Evolutionary conservation across 352 stramenopile genomes (phyloP), one percentile per base, ranked within the genome.

Genomic region (Phytopythium litorale): DNA sequence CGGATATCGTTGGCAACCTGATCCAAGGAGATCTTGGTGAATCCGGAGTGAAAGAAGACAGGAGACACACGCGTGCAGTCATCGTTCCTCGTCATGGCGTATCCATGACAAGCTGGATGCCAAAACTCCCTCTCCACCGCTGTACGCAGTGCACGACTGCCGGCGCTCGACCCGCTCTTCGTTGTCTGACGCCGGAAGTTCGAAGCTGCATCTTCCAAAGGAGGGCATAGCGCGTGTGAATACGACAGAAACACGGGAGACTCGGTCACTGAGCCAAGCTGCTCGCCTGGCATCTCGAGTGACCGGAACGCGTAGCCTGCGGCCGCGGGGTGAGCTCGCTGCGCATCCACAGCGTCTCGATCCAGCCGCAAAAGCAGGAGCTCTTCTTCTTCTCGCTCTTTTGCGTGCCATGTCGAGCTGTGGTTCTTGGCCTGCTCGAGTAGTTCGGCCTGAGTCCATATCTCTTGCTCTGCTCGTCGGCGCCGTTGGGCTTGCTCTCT

Each of bases 61-160:
- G 85, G 85, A 12, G 85, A 92, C 25, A 92, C 66, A 4, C 45
- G 49, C 19, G 65, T 52, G 15, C 68, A 65, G 28, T 90, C 74
- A 35, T 82, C 59, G 42, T 79, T 52, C 28, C 65, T 72, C 1
- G 70, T 60, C 72, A 91, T 79, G 35, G 65, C 54, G 66, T 84
- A 88, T 23, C 74, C 81, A 15, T 72, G 65, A 50, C 76, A 94
- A 35, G 76, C 66, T n/a, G 84, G 84, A 54, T 94, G 84, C 7
- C 66, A 37, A 32, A 73, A 70, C 23, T 72, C 58, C 7, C 67
- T 69, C 64, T 80, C 72, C 7, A 40, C 32, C 50, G 51, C 19
- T 43, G 67, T 48, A 16, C 28, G 35, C 6, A 58, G 33, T 1
- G 9, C 35, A 7, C 53, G 23, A 18, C 35, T 42, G 43, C n/a